phyloP scores from a whole-genome alignment of 768 basidiomycete species.

The Leucosporidium creatinivorum region DNA sequence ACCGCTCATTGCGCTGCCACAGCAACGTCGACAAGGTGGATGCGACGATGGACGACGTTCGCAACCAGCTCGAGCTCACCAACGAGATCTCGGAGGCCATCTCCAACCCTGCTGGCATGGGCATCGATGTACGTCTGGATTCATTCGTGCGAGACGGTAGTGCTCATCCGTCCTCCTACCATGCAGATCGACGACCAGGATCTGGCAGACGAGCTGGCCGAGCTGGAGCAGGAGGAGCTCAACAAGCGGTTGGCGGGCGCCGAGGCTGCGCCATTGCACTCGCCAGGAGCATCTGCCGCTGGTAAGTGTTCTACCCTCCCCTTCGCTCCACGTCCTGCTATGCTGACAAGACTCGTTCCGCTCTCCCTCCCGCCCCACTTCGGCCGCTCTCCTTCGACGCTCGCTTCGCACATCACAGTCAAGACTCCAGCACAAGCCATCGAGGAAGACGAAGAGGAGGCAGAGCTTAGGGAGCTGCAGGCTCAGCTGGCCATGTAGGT shows the following conservation, averaged over 20 bases:
- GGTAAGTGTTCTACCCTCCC: constrained; percentile 2
- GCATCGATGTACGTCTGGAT: constrained; percentile 62
- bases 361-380: not conserved
- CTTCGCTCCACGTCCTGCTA: not conserved
- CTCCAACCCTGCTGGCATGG: constrained; percentile 59
- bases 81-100: constrained; percentile 87
- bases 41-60: constrained; percentile 72
- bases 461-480: constrained; percentile 78
- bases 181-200: constrained; percentile 55
- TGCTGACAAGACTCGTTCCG: not conserved
- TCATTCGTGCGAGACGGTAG: not conserved
- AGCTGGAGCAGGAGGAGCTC: constrained; percentile 79
- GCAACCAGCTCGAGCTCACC: constrained; percentile 84
- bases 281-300: constrained; percentile 49
- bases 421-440: constrained; percentile 40
- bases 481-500: constrained; percentile 71
- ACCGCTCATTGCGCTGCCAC: constrained; percentile 1
- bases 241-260: constrained; percentile 77
- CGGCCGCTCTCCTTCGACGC: not conserved
- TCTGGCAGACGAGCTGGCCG: constrained; percentile 68
- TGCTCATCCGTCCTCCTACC: not conserved
- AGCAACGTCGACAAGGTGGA: constrained; percentile 87
- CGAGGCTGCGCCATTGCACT: constrained; percentile 79
- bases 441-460: constrained; percentile 85
- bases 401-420: constrained; percentile 40